Base-by-base conservation (phyloP, 805 yeast species). In the Kluyveromyces aestuarii region DNA sequence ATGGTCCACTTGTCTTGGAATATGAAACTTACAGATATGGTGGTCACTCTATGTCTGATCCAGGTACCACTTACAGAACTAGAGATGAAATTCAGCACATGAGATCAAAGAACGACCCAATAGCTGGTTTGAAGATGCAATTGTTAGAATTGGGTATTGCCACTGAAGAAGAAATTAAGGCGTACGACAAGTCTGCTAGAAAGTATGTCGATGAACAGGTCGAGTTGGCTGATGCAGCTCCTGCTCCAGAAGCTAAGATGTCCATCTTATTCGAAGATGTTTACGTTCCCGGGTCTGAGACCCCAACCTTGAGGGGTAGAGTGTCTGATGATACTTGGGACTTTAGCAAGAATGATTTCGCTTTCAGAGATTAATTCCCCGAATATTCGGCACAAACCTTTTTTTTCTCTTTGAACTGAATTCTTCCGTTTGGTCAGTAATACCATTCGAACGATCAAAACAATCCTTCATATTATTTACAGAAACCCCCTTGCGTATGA, bases 31-130 rank as follows among this genome's bases (percentile, higher is more conserved):
- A 93, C 77, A 86, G 99, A 80, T 93, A 93, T 71, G 98, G 98
- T 77, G 99, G 99, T 72, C 99, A 93, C 82, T 93, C 99, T 60
- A 93, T 93, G 98, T 91, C 98, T 60, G 99, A 93, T 75, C 99
- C 99, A 65, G 99, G 99, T 80, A 93, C 99, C 71, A 93, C 99
- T 58, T 93, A 93, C 84, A 86, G 99, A 82, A 93, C 99, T 68
- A 90, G 99, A 79, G 99, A 93, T 76, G 99, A 93, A 77, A 93
- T 93, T 60, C 97, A 90, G 76, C 91, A 91, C 77, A 90, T 93
- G 97, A 87, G 99, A 79, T 88, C 98, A 41, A 86, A 88, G 78
- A 89, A 86, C 70, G 99, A 93, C 72, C 97, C 98, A 61, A 88
- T 93, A 70, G 90, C 96, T 49, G 98, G 98, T 60, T 81, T 93